Conservation (phyloP, 371 early-diverging fungal genomes). For the Capillidium rhysosporum region DNA sequence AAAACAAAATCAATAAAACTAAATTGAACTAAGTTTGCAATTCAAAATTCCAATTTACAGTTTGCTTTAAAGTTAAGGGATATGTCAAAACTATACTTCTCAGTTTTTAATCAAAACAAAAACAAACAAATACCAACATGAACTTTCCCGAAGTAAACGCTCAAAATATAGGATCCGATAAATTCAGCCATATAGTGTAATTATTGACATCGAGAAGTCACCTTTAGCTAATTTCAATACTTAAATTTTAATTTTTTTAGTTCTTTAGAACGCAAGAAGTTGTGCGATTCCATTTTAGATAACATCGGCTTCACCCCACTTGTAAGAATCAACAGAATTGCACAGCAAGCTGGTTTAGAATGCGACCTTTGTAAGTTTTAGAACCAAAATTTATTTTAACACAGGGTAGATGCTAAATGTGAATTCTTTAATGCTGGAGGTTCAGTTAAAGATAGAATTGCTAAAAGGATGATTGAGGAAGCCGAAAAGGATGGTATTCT, state of each 20-base stretch:
- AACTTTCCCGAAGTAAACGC: slow-evolving; percentile 2
- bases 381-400: background rate
- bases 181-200: slow-evolving; percentile 6
- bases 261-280: slow-evolving; percentile 32
- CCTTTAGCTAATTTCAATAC: background rate
- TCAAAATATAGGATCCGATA: background rate
- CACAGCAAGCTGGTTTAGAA: slow-evolving; percentile 64
- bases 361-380: slow-evolving; percentile 73
- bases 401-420: slow-evolving; percentile 71
- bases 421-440: slow-evolving; percentile 97
- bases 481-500: slow-evolving; percentile 79
- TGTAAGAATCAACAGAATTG: slow-evolving; percentile 72
- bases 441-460: slow-evolving; percentile 95
- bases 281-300: slow-evolving; percentile 59
- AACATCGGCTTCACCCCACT: slow-evolving; percentile 93
- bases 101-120: background rate
- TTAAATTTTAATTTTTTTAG: slow-evolving; percentile 8
- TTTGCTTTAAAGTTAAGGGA: background rate
- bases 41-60: background rate
- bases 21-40: background rate
- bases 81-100: background rate
- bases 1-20: no score
- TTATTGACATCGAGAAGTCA: no score
- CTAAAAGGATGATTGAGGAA: slow-evolving; percentile 79
- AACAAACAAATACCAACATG: background rate